These are phyloP conservation scores for Aspergillus pseudoviridinutans DNA, from an alignment of 2,329 filamentous ascomycete genomes.

Conservation along the genomic window DNA sequence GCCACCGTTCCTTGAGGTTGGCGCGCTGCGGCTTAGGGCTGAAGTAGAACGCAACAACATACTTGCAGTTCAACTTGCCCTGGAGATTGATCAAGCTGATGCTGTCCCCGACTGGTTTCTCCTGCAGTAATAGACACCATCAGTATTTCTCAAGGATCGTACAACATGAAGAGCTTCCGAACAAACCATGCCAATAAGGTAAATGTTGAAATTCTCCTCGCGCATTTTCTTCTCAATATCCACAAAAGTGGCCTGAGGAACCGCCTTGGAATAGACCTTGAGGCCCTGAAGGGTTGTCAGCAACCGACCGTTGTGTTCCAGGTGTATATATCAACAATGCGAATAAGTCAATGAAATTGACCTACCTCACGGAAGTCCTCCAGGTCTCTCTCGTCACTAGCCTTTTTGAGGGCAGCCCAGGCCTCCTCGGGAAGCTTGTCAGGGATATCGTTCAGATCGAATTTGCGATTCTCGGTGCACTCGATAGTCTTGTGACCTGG, in stretches of 20 bases:
- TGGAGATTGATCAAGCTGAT: conserved; percentile 52
- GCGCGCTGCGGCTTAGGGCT: conserved; percentile 45
- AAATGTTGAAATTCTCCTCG: conserved; percentile 43
- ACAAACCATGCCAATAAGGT: conserved; percentile 50
- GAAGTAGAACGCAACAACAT: conserved; percentile 48
- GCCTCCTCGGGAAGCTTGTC: conserved; percentile 48
- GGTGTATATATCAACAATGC: not conserved
- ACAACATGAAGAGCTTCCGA: not conserved
- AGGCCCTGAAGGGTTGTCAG: conserved; percentile 35
- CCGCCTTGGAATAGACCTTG: conserved; percentile 49
- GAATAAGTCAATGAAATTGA: not conserved
- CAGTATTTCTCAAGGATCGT: not conserved
- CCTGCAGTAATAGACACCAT: conserved; percentile 23
- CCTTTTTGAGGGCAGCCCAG: conserved; percentile 48
- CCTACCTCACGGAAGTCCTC: conserved; percentile 48
- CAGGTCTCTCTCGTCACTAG: conserved; percentile 48
- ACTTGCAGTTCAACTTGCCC: conserved; percentile 50
- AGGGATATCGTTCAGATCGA: conserved; percentile 42
- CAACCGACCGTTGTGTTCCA: not conserved
- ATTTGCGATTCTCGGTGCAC: conserved; percentile 43
- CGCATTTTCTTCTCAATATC: conserved; percentile 52
- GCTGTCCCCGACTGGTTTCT: conserved; percentile 39
- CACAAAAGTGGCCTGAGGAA: conserved; percentile 42
- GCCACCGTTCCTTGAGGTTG: conserved; percentile 48
- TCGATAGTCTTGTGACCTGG: conserved; percentile 43